Conservation (phyloP, 768 basidiomycete species). For the Podaxis sp. region DNA sequence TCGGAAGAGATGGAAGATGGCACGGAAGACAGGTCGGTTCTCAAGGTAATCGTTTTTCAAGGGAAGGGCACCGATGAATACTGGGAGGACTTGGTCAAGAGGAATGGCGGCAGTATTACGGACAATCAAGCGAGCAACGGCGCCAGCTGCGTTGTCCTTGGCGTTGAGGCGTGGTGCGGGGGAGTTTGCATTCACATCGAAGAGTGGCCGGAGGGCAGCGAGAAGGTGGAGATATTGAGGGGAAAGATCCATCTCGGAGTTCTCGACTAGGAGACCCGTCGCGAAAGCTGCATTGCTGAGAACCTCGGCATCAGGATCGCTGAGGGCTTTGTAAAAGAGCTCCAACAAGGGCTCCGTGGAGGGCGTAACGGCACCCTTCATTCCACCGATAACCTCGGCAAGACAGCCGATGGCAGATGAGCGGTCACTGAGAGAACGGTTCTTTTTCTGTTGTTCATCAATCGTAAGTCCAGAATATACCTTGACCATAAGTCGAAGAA, state of each 20-base stretch:
- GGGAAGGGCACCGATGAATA: constrained; percentile 79
- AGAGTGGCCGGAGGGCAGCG: constrained; percentile 74
- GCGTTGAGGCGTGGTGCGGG: constrained; percentile 73
- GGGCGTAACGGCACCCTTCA: constrained; percentile 82
- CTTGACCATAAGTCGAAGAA: neutral
- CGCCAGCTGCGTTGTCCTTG: constrained; percentile 95
- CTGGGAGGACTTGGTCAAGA: constrained; percentile 85
- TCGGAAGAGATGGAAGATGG: constrained; percentile 84
- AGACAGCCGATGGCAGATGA: constrained; percentile 91
- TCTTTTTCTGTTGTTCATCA: constrained; percentile 59
- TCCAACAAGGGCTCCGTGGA: constrained; percentile 79
- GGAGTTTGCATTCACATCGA: constrained; percentile 59
- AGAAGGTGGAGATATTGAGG: constrained; percentile 79
- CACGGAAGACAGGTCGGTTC: constrained; percentile 84
- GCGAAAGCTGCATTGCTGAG: constrained; percentile 97
- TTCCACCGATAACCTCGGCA: constrained; percentile 91
- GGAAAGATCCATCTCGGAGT: constrained; percentile 77
- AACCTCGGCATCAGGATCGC: constrained; percentile 87
- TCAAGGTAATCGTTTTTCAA: constrained; percentile 86
- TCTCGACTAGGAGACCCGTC: constrained; percentile 84
- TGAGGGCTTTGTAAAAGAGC: constrained; percentile 78
- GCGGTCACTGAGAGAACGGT: constrained; percentile 83
- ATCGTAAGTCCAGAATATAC: neutral
- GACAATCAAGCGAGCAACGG: constrained; percentile 82
- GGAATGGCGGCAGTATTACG: constrained; percentile 78